A percentile compares a stretch with the other conserved stretches of the same genome.
Conservation (phyloP, 192 early-diverging fungal genomes). For the Podochytrium sp. region DNA sequence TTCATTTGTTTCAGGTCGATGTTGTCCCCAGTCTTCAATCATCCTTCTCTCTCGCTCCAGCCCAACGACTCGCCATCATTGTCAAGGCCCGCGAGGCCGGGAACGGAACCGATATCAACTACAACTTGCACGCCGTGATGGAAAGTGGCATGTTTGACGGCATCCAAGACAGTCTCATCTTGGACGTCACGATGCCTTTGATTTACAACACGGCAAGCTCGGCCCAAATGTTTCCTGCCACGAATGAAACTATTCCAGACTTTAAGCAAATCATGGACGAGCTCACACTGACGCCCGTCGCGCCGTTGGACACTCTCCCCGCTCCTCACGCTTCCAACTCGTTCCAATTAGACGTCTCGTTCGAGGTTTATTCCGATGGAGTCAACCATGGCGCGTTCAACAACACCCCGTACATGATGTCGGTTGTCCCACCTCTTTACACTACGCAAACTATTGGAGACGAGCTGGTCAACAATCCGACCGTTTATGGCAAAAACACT, state of each 20-base stretch:
- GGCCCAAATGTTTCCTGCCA: constrained; percentile 10
- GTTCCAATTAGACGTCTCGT: constrained; percentile 58
- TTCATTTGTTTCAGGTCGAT: constrained; percentile 34
- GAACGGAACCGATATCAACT: constrained; percentile 59
- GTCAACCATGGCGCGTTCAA: constrained; percentile 85
- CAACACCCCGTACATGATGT: constrained; percentile 67
- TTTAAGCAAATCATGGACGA: constrained; percentile 19
- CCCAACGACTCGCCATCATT: constrained; percentile 81
- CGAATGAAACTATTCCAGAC: constrained; percentile 7
- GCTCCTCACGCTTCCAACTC: constrained; percentile 58
- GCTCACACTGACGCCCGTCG: not conserved
- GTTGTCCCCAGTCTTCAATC: constrained; percentile 58
- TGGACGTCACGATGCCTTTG: constrained; percentile 20
- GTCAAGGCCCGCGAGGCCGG: constrained; percentile 63
- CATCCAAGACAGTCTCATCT: constrained; percentile 55
- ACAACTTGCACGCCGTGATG: constrained; percentile 74
- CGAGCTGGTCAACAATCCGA: constrained; percentile 45
- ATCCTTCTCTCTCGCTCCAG: constrained; percentile 66
- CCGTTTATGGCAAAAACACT: constrained; percentile 68
- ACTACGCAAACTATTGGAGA: constrained; percentile 66
- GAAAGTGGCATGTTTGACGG: constrained; percentile 76
- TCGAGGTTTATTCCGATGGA: constrained; percentile 70
- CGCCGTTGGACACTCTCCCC: not conserved
- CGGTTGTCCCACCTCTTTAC: constrained; percentile 68
- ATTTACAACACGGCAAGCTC: constrained; percentile 10